Evolutionary conservation across 2,329 filamentous ascomycete species (phyloP), one percentile per base, ranked within the genome.

Genomic region (Rutstroemia sp.): DNA sequence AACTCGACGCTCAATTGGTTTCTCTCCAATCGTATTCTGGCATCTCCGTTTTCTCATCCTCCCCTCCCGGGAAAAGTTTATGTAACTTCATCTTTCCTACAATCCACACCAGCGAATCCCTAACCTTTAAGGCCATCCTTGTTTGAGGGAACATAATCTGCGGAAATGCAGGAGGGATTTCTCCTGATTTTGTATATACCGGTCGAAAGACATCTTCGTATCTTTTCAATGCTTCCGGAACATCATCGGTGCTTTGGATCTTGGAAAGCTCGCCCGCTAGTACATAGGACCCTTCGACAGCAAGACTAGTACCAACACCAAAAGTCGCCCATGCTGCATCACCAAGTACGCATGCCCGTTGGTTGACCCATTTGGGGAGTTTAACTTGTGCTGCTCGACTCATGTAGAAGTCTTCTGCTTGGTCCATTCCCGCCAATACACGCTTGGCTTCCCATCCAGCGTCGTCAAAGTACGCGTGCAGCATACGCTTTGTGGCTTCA

Each of bases 281-380:
- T 4, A 78, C 60, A 61, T 79, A 78, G 2, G 72, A 76, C 5
- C 71, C 70, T 2, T 72, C 63, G 14, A 78, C 63, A 0, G 72
- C 72, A 3, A 69, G 62, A 8, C 69, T 70, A 4, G 73, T 75
- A 6, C 74, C 75, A 52, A 68, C 68, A 0, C 76, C 76, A 1
- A 73, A 74, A 14, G 70, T 67, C 5, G 70, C 69, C 57, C 73
- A 76, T 2, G 68, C 79, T 2, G 79, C 79, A 65, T 83, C 80
- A 4, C 80, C 80, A 2, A 82, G 67, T 2, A 83, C 66, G 3
- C 82, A 70, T 16, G 61, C 60, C 5, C 64, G 61, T 3, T 80
- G 72, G 19, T 62, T 67, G 27, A 56, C 67, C 70, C 76, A 3
- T 75, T 71, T 58, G 0, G 70, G 63, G 46, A 73, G 46, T 38